Conservation (phyloP, 2,329 filamentous ascomycete species). For the Alternaria tenuissima region DNA sequence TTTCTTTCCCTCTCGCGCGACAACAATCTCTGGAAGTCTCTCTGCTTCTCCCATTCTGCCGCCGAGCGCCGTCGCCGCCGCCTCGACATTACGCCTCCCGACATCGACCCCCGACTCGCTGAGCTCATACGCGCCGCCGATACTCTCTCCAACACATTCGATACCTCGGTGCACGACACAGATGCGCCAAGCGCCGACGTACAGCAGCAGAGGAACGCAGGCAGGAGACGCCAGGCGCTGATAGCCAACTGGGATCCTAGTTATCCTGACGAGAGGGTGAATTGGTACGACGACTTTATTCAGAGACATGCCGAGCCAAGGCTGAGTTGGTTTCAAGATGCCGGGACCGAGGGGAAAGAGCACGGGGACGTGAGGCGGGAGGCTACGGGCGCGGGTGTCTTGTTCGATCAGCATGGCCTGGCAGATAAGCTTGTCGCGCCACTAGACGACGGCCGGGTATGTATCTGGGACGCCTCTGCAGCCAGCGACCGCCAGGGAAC, state of each 20-base stretch:
- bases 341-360: slow-evolving; percentile 47
- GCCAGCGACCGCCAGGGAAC: slow-evolving; percentile 68
- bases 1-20: slow-evolving; percentile 76
- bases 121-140: slow-evolving; percentile 54
- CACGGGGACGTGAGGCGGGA: slow-evolving; percentile 62
- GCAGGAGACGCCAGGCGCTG: slow-evolving; percentile 62
- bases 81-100: slow-evolving; percentile 33
- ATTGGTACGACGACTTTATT: slow-evolving; percentile 91
- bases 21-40: slow-evolving; percentile 76
- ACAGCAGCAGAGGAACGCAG: slow-evolving; percentile 41
- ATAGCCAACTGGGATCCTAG: slow-evolving; percentile 85
- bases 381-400: slow-evolving; percentile 72
- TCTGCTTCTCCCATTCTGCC: slow-evolving; percentile 75
- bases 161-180: slow-evolving; percentile 32
- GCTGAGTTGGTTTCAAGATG: slow-evolving; percentile 78
- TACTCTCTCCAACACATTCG: slow-evolving; percentile 38
- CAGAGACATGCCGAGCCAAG: slow-evolving; percentile 78
- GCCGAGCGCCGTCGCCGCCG: slow-evolving; percentile 68
- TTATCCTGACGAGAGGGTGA: slow-evolving; percentile 73
- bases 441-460: slow-evolving; percentile 86
- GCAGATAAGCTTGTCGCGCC: slow-evolving; percentile 74
- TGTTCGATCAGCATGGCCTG: slow-evolving; percentile 66
- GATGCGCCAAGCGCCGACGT: slow-evolving; percentile 42
- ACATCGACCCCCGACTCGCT: slow-evolving; percentile 55
- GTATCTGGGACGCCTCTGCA: slow-evolving; percentile 73